Conservation (phyloP, 305 asterid genomes). For the Rubia tinctorum region DNA sequence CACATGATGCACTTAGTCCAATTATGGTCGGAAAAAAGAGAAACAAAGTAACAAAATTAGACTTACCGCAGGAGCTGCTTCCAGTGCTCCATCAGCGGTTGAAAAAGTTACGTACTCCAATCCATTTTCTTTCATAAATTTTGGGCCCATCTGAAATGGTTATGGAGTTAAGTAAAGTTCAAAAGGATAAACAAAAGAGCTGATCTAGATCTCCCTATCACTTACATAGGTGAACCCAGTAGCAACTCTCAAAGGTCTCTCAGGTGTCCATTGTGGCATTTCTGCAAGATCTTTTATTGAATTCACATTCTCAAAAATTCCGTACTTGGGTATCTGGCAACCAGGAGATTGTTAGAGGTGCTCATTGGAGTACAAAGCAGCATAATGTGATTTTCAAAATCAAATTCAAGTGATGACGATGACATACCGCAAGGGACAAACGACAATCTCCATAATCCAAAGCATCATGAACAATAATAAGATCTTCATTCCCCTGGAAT, state of each 20-base stretch:
- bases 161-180: not conserved
- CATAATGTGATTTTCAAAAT: not conserved
- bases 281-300: conserved; percentile 80
- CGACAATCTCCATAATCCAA: conserved; percentile 92
- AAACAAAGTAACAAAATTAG: conserved; percentile 7
- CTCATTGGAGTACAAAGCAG: conserved; percentile 2
- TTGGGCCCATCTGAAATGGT: conserved; percentile 67
- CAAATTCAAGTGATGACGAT: conserved; percentile 7
- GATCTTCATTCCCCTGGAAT: conserved; percentile 77
- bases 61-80: conserved; percentile 98
- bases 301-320: conserved; percentile 92
- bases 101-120: conserved; percentile 71
- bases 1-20: not conserved
- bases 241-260: conserved; percentile 92
- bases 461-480: conserved; percentile 75
- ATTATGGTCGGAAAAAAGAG: not conserved
- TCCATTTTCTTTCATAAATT: conserved; percentile 88
- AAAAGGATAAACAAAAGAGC: not conserved
- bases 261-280: conserved; percentile 98
- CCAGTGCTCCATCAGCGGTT: conserved; percentile 98
- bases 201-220: conserved; percentile 21
- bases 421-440: conserved; percentile 81
- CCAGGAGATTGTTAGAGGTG: conserved; percentile 20
- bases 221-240: conserved; percentile 90
- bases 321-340: conserved; percentile 89